phyloP scores from a whole-genome alignment of 495 filamentous ascomycete genomes.

The Trichoderma erinaceum region DNA sequence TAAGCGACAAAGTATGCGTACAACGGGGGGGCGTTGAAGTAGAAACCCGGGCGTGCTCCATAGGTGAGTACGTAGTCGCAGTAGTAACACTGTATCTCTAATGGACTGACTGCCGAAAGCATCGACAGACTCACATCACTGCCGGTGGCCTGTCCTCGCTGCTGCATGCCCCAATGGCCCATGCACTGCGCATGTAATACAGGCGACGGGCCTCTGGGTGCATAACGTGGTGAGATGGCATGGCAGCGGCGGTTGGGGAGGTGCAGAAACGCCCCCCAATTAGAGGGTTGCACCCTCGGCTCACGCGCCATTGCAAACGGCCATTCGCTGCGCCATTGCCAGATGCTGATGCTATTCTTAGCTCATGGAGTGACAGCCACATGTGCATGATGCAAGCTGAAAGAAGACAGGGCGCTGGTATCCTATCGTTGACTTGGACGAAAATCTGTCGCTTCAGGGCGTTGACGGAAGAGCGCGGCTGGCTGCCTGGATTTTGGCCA shows the following conservation, averaged over 20 bases:
- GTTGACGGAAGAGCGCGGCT: too few species aligned
- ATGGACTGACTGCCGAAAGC: too few species aligned
- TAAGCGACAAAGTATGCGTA: too few species aligned
- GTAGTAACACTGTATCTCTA: too few species aligned
- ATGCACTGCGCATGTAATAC: not conserved
- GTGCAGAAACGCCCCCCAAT: not conserved
- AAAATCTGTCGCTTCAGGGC: too few species aligned
- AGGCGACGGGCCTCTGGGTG: not conserved
- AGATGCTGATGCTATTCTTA: conserved; percentile 10
- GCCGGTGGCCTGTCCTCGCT: too few species aligned
- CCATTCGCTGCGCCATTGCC: not conserved
- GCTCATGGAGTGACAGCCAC: not conserved
- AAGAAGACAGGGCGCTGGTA: not conserved
- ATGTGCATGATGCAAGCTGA: conserved; percentile 8
- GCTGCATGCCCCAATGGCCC: too few species aligned
- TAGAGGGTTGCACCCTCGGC: not conserved
- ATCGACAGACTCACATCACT: too few species aligned
- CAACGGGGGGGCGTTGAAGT: too few species aligned
- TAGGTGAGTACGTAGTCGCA: too few species aligned
- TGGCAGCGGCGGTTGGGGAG: not conserved
- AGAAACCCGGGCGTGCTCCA: too few species aligned
- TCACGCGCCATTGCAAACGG: not conserved
- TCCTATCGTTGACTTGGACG: not conserved
- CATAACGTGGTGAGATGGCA: not conserved
- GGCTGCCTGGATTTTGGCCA: too few species aligned